Base-by-base conservation (phyloP, 2,329 filamentous ascomycete species). In the Fusarium nelsonii region DNA sequence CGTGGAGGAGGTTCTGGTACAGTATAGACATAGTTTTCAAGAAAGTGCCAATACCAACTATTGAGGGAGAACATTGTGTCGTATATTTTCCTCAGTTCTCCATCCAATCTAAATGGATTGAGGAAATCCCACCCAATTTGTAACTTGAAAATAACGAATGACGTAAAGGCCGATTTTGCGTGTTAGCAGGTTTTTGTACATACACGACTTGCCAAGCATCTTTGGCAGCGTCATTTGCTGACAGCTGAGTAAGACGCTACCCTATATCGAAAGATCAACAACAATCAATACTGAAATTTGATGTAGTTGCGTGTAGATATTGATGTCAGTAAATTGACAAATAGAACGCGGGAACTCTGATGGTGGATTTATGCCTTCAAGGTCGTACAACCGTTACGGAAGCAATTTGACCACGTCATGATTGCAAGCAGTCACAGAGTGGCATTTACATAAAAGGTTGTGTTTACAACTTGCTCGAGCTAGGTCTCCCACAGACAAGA, bases 1-100 rank as follows among this genome's bases (percentile, higher is more conserved):
- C 57, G 63, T 9, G 48, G 36, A 2, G 67, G 60, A 23, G 71
- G 57, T 6, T 72, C 67, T 16, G 66, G 58, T 2, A 67, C 16
- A 3, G 44, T 26, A 39, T 67, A 72, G 23, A 70, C 54, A 30
- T 56, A 50, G 4, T 65, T 33, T 28, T 65, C 62, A 4, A 65
- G 61, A 10, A 65, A 37, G 7, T 5, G 16, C 53, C 59, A 65
- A 40, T 49, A 65, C 63, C 63, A 65, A 6, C 54, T 41, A 11
- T 55, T 61, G 8, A 65, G 54, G 23, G 58, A 60, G 16, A 55
- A 30, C 58, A 60, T 60, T n/a, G 26, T 44, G 8, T 26, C 48
- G 28, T 0, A 11, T 30, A 12, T 2, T 12, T 3, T 4, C 23
- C 9, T 20, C 4, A 8, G 9, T n/a, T 51, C 15, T 8, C 3